Evolutionary conservation across 176 grass and related monocot genomes (phyloP), one percentile per base, ranked within the genome.

Genomic region (Miscanthus lutarioriparius): DNA sequence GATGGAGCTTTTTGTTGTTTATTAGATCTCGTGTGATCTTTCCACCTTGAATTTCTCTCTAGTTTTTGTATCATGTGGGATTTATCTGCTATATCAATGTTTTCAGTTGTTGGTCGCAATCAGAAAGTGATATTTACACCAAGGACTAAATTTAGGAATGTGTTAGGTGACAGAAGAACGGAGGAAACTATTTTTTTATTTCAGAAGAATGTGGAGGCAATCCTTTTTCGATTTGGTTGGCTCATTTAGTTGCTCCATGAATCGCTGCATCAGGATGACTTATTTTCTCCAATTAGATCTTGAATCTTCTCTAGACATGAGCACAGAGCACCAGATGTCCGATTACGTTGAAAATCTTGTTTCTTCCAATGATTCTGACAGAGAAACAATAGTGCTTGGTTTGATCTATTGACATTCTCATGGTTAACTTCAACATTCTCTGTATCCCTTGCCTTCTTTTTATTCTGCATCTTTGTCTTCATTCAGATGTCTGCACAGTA

Each of bases 1-100:
- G 38, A 43, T 53, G 1, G n/a, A 58, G 8, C 17, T 80, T 65
- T 85, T 38, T 48, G 12, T 80, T 37, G 0, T 53, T 64, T 64
- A 61, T 72, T 72, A 54, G 19, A 90, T 72, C 78, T 65, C 25
- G 10, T 19, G n/a, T 41, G 65, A 72, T 89, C 14, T 3, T 82
- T 82, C 47, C 14, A 37, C n/a, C 7, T 63, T 43, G 56, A 66
- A 84, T 76, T 38, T 76, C n/a, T 53, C 45, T 54, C 23, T 54
- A 67, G 45, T 54, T 56, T 15, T 65, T 51, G 30, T 67, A 62
- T 23, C 44, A 1, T 22, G 13, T 71, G 38, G 53, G 49, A 78
- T 69, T 69, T 58, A 51, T 78, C 58, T 30, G 3, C 76, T 82
- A 14, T 6, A 82, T 22, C 0, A 32, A 59, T 41, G 22, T 71